phyloP scores from a whole-genome alignment of 768 basidiomycete genomes.

The Melanogaster broomeanus region DNA sequence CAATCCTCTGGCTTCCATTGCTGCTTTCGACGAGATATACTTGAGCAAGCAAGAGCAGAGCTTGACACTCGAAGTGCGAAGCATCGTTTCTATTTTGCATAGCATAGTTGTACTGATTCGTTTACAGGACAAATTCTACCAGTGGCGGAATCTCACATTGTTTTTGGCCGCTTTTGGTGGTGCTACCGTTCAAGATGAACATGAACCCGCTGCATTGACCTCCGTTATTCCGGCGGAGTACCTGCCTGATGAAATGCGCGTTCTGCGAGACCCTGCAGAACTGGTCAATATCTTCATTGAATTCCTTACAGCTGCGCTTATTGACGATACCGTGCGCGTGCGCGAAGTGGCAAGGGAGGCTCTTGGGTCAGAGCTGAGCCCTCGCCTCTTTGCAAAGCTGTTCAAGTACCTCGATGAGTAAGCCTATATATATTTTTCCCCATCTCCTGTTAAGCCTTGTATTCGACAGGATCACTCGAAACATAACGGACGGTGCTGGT shows the following conservation, averaged over 20 bases:
- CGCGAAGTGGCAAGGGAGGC: slow-evolving; percentile 84
- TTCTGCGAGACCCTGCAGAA: slow-evolving; percentile 54
- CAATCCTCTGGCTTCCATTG: slow-evolving; percentile 32
- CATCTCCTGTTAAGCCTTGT: neutral
- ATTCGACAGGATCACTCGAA: slow-evolving; percentile 47
- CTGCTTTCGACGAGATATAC: slow-evolving; percentile 36
- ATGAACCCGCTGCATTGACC: slow-evolving; percentile 50
- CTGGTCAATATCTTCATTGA: slow-evolving; percentile 67
- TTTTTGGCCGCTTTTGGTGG: slow-evolving; percentile 78
- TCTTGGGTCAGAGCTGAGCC: slow-evolving; percentile 75
- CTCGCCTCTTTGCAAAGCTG: slow-evolving; percentile 64
- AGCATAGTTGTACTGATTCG: slow-evolving; percentile 7
- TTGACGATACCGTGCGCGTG: slow-evolving; percentile 60
- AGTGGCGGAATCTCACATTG: slow-evolving; percentile 85
- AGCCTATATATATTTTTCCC: slow-evolving; percentile 25
- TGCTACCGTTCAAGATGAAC: slow-evolving; percentile 55
- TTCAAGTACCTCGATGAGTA: slow-evolving; percentile 77
- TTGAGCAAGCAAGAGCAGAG: slow-evolving; percentile 39
- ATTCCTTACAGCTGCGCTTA: slow-evolving; percentile 67
- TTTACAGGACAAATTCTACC: slow-evolving; percentile 65
- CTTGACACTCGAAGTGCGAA: slow-evolving; percentile 39
- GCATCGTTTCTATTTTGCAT: neutral
- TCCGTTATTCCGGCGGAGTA: slow-evolving; percentile 54
- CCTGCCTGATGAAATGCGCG: slow-evolving; percentile 75
- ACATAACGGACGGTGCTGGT: slow-evolving; percentile 49